Percentiles rank a stretch among this genome's conserved stretches.
Evolutionary conservation across 108 stramenopile species (phyloP).

Genomic region (Nitzschia palea): DNA sequence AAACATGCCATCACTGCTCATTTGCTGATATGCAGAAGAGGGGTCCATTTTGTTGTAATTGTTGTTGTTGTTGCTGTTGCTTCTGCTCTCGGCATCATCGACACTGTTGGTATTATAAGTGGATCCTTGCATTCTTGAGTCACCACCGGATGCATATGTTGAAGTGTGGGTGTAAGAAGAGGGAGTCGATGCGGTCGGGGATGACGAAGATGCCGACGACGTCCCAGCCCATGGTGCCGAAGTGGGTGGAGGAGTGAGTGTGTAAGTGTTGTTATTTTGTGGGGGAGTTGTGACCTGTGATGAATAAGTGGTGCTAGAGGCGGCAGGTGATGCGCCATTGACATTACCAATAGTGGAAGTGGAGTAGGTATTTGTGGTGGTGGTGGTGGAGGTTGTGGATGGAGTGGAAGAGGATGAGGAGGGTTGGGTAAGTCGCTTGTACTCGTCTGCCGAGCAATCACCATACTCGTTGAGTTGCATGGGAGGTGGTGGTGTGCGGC

Average conservation of each 20-base stretch:
- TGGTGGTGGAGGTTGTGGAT: too few species aligned
- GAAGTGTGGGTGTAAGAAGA: too few species aligned
- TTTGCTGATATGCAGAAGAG: background rate
- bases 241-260: constrained; percentile 16
- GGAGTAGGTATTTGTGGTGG: too few species aligned
- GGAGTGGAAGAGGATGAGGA: too few species aligned
- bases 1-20: background rate
- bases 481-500: constrained; percentile 39
- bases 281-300: too few species aligned
- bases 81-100: background rate
- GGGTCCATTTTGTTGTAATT: background rate
- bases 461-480: constrained; percentile 79
- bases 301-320: too few species aligned
- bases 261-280: too few species aligned
- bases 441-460: constrained; percentile 80
- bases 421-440: constrained; percentile 29
- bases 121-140: too few species aligned
- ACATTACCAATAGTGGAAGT: too few species aligned
- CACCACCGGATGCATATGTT: too few species aligned
- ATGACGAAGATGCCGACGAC: background rate
- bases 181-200: background rate
- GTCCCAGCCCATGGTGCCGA: background rate
- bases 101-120: too few species aligned
- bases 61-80: constrained; percentile 7
- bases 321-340: too few species aligned